Percentiles rank a stretch among this genome's conserved stretches.
Evolutionary conservation across 352 stramenopile genomes (phyloP).

Genomic region (Phytophthora crassamura): DNA sequence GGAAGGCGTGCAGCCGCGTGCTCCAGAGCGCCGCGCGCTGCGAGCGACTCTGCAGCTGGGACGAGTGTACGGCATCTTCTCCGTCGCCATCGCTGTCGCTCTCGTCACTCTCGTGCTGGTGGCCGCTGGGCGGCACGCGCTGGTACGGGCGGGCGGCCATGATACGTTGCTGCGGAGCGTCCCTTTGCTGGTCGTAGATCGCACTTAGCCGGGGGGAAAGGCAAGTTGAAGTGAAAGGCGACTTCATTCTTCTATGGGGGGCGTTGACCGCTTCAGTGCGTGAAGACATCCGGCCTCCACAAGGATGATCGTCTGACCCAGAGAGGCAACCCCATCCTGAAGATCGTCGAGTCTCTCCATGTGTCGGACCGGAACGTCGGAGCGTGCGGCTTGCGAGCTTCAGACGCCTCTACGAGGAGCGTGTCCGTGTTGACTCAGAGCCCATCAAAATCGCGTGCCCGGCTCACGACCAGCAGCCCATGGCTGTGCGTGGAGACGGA

Average conservation of each 20-base stretch:
- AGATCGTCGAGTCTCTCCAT: slow-evolving; percentile 19
- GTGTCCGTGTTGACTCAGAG: slow-evolving; percentile 3
- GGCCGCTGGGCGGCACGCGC: slow-evolving; percentile 52
- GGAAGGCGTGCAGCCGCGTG: slow-evolving; percentile 74
- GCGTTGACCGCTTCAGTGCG: not conserved
- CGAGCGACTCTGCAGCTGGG: slow-evolving; percentile 37
- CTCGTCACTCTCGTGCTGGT: slow-evolving; percentile 47
- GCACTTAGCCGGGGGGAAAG: slow-evolving; percentile 7
- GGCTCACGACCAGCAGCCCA: slow-evolving; percentile 5
- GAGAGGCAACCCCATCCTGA: slow-evolving; percentile 1
- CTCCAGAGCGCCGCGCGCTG: slow-evolving; percentile 65
- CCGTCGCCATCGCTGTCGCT: slow-evolving; percentile 45
- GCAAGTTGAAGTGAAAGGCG: not conserved
- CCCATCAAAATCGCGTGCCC: not conserved
- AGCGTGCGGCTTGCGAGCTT: slow-evolving; percentile 7
- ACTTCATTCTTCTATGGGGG: no score
- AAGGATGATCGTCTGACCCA: no score
- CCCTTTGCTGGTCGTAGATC: slow-evolving; percentile 5
- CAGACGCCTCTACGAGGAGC: not conserved
- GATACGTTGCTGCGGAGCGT: not conserved
- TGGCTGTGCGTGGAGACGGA: not conserved
- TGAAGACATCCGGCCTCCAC: not conserved
- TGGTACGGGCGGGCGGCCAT: slow-evolving; percentile 51
- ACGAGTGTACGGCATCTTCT: slow-evolving; percentile 37
- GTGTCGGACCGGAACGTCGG: slow-evolving; percentile 19